These are phyloP conservation scores for Lobosporangium transversale DNA, from an alignment of 192 early-diverging fungal genomes.

Conservation along the genomic window DNA sequence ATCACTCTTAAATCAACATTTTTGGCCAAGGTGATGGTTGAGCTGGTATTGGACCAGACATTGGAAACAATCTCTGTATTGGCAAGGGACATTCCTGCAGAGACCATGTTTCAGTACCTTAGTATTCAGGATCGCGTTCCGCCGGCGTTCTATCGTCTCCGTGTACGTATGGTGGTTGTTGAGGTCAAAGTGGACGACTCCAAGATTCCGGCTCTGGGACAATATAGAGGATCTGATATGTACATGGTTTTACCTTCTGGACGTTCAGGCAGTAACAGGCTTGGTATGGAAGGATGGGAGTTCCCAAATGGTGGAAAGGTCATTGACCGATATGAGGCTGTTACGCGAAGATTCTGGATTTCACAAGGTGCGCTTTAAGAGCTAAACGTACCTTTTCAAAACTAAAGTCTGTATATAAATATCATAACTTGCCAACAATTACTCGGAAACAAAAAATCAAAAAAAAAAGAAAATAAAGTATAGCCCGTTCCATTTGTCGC, in stretches of 20 bases:
- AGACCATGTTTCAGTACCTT: slow-evolving; percentile 42
- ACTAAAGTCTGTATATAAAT: too few species aligned
- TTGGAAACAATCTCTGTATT: slow-evolving; percentile 22
- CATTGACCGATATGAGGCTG: slow-evolving; percentile 44
- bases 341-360: slow-evolving; percentile 44
- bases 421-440: too few species aligned
- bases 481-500: too few species aligned
- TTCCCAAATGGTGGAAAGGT: slow-evolving; percentile 40
- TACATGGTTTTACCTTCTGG: background rate
- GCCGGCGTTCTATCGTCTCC: slow-evolving; percentile 31
- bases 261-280: background rate
- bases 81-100: slow-evolving; percentile 35
- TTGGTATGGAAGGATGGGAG: slow-evolving; percentile 34
- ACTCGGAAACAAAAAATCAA: too few species aligned
- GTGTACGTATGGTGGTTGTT: slow-evolving; percentile 43
- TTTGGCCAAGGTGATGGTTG: slow-evolving; percentile 26
- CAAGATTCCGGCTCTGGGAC: background rate
- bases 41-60: slow-evolving; percentile 28
- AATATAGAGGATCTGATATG: background rate
- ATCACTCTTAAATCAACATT: slow-evolving; percentile 9
- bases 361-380: slow-evolving; percentile 35
- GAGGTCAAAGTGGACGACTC: slow-evolving; percentile 6
- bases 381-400: background rate
- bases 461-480: too few species aligned
- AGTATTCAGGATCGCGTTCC: slow-evolving; percentile 36